phyloP scores from a whole-genome alignment of 75 land plant genomes.

The Sequoiadendron giganteum region DNA sequence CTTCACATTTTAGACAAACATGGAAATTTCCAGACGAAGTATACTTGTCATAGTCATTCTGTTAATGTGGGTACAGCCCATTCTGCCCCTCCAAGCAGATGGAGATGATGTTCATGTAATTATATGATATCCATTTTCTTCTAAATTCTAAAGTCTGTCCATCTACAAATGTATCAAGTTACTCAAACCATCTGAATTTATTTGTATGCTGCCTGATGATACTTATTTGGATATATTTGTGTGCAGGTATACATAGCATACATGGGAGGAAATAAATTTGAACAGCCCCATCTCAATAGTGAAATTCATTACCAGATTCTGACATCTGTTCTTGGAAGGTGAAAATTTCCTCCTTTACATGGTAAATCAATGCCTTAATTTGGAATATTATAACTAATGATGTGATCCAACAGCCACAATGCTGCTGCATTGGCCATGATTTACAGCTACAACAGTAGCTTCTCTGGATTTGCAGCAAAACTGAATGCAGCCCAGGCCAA shows the following conservation, averaged over 20 bases:
- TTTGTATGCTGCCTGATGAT: not conserved
- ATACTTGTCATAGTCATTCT: not conserved
- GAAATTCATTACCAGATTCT: slow-evolving; percentile 43
- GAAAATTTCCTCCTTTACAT: not conserved
- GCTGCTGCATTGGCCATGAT: slow-evolving; percentile 45
- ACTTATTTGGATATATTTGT: not conserved
- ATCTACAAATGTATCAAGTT: too few species aligned
- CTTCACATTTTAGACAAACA: not conserved
- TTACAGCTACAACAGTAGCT: slow-evolving; percentile 61
- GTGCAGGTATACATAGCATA: slow-evolving; percentile 64
- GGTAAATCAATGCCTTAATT: too few species aligned
- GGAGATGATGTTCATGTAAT: not conserved
- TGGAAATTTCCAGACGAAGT: not conserved
- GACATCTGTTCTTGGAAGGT: slow-evolving; percentile 55
- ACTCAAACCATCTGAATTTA: too few species aligned
- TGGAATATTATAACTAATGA: not conserved
- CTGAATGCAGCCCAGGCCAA: slow-evolving; percentile 53
- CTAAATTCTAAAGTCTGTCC: not conserved
- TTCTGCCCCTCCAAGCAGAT: not conserved
- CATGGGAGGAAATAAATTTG: slow-evolving; percentile 41
- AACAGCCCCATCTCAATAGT: slow-evolving; percentile 38
- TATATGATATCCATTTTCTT: not conserved
- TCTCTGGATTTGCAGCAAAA: slow-evolving; percentile 74
- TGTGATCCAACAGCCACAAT: slow-evolving; percentile 26
- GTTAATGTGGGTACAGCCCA: not conserved